Base-by-base conservation (phyloP, 2,329 filamentous ascomycete genomes). In the Dothidotthia symphoricarpi region DNA sequence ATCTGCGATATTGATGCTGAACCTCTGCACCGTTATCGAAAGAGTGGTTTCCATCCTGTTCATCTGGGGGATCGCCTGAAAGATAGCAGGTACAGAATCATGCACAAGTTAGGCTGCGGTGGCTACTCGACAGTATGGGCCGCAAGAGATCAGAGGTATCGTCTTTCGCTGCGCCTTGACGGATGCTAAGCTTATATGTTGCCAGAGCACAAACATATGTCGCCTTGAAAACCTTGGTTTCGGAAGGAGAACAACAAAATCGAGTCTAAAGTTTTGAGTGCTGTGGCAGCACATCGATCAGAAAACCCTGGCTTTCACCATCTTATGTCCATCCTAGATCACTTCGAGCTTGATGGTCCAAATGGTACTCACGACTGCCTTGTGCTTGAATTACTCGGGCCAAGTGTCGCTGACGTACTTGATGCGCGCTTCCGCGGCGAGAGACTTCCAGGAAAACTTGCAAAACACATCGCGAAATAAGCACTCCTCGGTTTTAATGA, bases 301-400 rank as follows among this genome's bases (percentile, higher is more conserved):
- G n/a, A 22, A 28, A 27, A 52, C 11, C 27, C 47, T 16, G 47
- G 44, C 15, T 41, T 31, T 13, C 41, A 41, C 24, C 48, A 72
- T 55, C 25, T 71, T 9, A 61, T 69, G 26, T 55, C 43, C 15
- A 28, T 72, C 15, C 40, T 67, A 16, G 64, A 71, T 43, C 16
- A 55, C 13, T 74, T 75, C 25, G 25, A 64, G 6, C 33, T 69
- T 29, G 28, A 48, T 2, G 70, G 73, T 8, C 70, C 70, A 6
- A 75, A 75, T 51, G 70, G 72, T 9, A 55, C 22, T 3, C 72
- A 76, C 44, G 45, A 59, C n/a, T 75, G 71, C 47, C 49, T 75
- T 0, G 65, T 75, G 5, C 61, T 67, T 30, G 64, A 72, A 28
- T 51, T 69, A n/a, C 36, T 72, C 17, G 69, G 68, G 2, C 61